Conservation (phyloP, 208 protist genomes). For the Wallacemonas collosoma region DNA sequence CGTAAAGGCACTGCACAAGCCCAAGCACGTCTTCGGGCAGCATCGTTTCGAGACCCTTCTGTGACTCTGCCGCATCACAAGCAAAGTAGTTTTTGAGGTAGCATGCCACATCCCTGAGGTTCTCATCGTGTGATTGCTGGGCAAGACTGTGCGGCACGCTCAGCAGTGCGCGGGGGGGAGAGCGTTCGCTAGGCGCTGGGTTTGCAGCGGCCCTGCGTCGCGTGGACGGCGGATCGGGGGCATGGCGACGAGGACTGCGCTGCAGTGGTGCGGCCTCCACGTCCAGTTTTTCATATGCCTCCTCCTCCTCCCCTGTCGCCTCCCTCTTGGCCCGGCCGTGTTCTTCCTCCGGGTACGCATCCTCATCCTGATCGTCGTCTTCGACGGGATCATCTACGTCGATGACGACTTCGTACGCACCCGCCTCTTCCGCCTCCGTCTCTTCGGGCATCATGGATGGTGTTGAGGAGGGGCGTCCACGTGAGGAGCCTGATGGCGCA, state of each 20-base stretch:
- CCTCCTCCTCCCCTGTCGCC: too few relatives aligned
- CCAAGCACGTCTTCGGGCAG: constrained; percentile 62
- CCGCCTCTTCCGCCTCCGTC: neutral
- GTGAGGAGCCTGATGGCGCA: neutral
- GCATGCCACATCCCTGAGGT: constrained; percentile 42
- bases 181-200: neutral
- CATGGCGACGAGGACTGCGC: constrained; percentile 12
- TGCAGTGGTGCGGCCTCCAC: neutral
- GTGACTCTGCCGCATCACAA: constrained; percentile 44
- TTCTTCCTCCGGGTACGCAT: neutral
- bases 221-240: constrained; percentile 1
- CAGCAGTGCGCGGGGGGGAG: neutral
- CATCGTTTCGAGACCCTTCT: constrained; percentile 67
- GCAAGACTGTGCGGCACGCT: neutral
- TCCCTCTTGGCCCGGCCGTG: neutral
- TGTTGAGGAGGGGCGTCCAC: neutral
- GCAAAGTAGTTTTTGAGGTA: constrained; percentile 83
- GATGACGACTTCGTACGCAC: constrained; percentile 8
- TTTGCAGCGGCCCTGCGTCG: neutral
- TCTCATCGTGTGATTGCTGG: constrained; percentile 35
- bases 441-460: neutral
- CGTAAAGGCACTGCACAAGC: constrained; percentile 78
- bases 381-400: constrained; percentile 6
- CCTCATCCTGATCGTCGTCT: neutral
- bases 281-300: too few relatives aligned